These are phyloP conservation scores for Gloeopeniophorella convolvens DNA, from an alignment of 768 basidiomycete species.

Conservation along the genomic window DNA sequence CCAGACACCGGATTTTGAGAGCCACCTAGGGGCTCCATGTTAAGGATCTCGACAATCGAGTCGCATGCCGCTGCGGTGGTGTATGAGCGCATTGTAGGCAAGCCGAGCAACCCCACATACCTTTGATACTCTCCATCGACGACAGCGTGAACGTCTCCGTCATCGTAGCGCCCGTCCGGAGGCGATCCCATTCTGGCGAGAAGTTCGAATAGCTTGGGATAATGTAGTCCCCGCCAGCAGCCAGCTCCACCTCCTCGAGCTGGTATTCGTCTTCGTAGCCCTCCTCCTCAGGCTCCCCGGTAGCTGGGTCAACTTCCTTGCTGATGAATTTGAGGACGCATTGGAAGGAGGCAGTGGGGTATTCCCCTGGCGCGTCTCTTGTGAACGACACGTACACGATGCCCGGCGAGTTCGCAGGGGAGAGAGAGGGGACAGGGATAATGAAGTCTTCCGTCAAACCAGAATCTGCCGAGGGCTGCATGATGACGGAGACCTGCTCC, in stretches of 20 bases:
- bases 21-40: constrained; percentile 96
- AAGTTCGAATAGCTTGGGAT: constrained; percentile 93
- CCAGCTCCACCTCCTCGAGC: constrained; percentile 91
- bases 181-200: constrained; percentile 89
- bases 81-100: constrained; percentile 19
- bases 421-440: constrained; percentile 71
- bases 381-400: constrained; percentile 93
- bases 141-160: constrained; percentile 93
- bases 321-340: constrained; percentile 92
- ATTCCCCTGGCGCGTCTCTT: constrained; percentile 69
- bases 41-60: constrained; percentile 91
- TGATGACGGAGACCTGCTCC: constrained; percentile 89
- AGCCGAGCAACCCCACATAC: constrained; percentile 37
- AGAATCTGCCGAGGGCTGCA: constrained; percentile 71
- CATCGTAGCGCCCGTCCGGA: constrained; percentile 67
- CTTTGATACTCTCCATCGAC: constrained; percentile 90
- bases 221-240: constrained; percentile 85
- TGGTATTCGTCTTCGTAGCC: constrained; percentile 99
- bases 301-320: constrained; percentile 95
- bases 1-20: constrained; percentile 69
- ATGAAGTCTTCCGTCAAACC: constrained; percentile 92
- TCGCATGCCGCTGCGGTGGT: constrained; percentile 76
- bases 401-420: constrained; percentile 66
- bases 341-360: constrained; percentile 77
- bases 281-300: constrained; percentile 92